phyloP scores from a whole-genome alignment of 352 stramenopile genomes.

The Peronosclerospora sorghi region DNA sequence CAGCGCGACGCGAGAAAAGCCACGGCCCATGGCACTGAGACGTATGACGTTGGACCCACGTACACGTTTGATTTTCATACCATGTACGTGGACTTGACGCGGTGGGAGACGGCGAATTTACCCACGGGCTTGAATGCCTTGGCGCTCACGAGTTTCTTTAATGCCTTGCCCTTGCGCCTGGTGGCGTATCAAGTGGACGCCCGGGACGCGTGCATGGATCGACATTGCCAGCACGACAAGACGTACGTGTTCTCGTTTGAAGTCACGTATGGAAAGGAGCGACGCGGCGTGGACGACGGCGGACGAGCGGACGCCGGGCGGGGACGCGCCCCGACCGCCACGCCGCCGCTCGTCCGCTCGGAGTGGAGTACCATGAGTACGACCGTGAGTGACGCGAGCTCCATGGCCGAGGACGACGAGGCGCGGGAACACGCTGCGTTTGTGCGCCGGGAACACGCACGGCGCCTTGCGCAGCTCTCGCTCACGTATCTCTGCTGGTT shows the following conservation, averaged over 20 bases:
- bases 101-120: constrained; percentile 74
- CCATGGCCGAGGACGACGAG: constrained; percentile 32
- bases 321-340: constrained; percentile 2
- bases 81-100: constrained; percentile 76
- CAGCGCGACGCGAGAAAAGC: constrained; percentile 26
- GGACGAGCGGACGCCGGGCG: constrained; percentile 5
- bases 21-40: constrained; percentile 39
- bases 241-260: constrained; percentile 79
- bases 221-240: constrained; percentile 47
- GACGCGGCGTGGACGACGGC: constrained; percentile 1
- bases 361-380: constrained; percentile 45
- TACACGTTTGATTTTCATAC: constrained; percentile 87
- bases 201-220: constrained; percentile 5
- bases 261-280: constrained; percentile 35
- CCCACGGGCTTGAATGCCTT: constrained; percentile 59
- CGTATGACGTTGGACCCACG: constrained; percentile 45
- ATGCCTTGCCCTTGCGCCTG: constrained; percentile 53
- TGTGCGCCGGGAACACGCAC: constrained; percentile 32
- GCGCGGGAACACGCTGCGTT: constrained; percentile 27
- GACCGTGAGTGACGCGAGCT: constrained; percentile 39
- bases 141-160: constrained; percentile 68
- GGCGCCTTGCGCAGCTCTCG: constrained; percentile 26
- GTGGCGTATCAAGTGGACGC: constrained; percentile 55
- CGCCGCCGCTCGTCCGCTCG: too few species aligned
- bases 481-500: constrained; percentile 61